Evolutionary conservation across 805 yeast species (phyloP).

Genomic region (Torulaspora gathmanii): DNA sequence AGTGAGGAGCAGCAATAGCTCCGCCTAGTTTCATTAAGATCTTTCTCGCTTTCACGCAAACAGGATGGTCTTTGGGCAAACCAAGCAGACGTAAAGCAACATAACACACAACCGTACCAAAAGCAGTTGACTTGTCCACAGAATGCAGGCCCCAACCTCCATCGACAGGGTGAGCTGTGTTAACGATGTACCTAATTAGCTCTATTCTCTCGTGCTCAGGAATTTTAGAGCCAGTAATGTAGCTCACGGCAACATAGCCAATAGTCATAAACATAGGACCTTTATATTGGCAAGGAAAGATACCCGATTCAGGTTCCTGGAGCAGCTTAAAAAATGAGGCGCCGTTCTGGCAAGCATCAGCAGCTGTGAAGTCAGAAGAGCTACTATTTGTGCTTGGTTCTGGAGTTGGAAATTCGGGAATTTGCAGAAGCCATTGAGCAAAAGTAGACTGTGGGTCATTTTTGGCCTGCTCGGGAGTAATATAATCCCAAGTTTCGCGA

Average conservation of each 20-base stretch:
- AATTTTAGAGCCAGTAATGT: slow-evolving; percentile 63
- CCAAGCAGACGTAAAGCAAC: slow-evolving; percentile 79
- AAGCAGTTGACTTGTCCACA: slow-evolving; percentile 88
- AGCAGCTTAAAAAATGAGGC: slow-evolving; percentile 61
- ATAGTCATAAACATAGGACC: slow-evolving; percentile 98
- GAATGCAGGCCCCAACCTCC: slow-evolving; percentile 99
- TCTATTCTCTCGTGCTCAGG: slow-evolving; percentile 64
- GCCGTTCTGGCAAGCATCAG: slow-evolving; percentile 65
- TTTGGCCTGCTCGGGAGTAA: slow-evolving; percentile 38
- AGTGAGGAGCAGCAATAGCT: slow-evolving; percentile 85
- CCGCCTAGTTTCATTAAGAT: slow-evolving; percentile 77
- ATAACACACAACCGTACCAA: slow-evolving; percentile 89
- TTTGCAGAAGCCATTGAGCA: slow-evolving; percentile 52
- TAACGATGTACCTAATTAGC: slow-evolving; percentile 79
- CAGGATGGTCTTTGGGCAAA: slow-evolving; percentile 65
- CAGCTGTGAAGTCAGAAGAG: slow-evolving; percentile 38
- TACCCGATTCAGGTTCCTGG: slow-evolving; percentile 78
- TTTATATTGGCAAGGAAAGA: slow-evolving; percentile 86
- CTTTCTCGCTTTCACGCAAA: slow-evolving; percentile 66
- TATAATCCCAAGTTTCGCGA: slow-evolving; percentile 74
- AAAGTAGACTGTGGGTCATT: slow-evolving; percentile 49
- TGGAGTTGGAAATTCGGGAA: slow-evolving; percentile 39
- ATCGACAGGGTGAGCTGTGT: slow-evolving; percentile 92
- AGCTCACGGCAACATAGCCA: slow-evolving; percentile 74
- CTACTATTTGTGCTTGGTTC: slow-evolving; percentile 32